Evolutionary conservation across 1,284 basidiomycete genomes (phyloP).

Genomic region (Trichosporon asahii): DNA sequence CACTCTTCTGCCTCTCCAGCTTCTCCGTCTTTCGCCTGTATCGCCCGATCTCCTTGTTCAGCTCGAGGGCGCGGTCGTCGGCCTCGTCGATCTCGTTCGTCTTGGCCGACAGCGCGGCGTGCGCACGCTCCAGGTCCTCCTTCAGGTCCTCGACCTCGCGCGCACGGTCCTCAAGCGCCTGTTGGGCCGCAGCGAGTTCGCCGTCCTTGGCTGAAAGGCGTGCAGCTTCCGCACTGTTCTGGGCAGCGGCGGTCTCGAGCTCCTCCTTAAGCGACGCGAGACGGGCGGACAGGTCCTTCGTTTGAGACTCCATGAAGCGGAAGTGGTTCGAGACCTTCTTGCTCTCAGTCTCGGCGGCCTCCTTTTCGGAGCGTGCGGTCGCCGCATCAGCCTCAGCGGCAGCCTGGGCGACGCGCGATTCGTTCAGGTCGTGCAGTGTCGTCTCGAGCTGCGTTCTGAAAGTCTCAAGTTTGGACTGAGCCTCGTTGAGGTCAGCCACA

Average conservation of each 20-base stretch:
- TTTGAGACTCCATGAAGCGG: conserved; percentile 17
- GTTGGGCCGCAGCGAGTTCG: not conserved
- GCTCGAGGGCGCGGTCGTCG: conserved; percentile 24
- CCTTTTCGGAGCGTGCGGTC: not conserved
- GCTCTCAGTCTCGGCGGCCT: conserved; percentile 8
- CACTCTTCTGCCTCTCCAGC: conserved; percentile 19
- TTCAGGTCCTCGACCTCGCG: conserved; percentile 27
- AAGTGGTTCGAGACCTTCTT: conserved; percentile 11
- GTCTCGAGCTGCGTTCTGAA: not conserved
- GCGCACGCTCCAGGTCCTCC: conserved; percentile 20
- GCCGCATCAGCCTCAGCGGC: not conserved
- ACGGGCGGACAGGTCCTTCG: conserved; percentile 15
- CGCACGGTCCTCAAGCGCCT: conserved; percentile 35
- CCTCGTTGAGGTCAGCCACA: not conserved
- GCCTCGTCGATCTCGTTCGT: conserved; percentile 26
- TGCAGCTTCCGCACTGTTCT: not conserved
- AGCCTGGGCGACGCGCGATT: not conserved
- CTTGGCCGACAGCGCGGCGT: conserved; percentile 17
- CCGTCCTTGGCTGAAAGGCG: not conserved
- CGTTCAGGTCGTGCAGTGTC: conserved; percentile 4
- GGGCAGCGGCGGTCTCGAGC: not conserved
- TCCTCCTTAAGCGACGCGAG: conserved; percentile 15
- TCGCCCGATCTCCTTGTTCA: conserved; percentile 21
- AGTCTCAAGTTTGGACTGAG: not conserved
- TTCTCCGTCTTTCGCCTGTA: conserved; percentile 14